phyloP scores from a whole-genome alignment of 2,329 filamentous ascomycete species.

The Diaporthe ilicicola region DNA sequence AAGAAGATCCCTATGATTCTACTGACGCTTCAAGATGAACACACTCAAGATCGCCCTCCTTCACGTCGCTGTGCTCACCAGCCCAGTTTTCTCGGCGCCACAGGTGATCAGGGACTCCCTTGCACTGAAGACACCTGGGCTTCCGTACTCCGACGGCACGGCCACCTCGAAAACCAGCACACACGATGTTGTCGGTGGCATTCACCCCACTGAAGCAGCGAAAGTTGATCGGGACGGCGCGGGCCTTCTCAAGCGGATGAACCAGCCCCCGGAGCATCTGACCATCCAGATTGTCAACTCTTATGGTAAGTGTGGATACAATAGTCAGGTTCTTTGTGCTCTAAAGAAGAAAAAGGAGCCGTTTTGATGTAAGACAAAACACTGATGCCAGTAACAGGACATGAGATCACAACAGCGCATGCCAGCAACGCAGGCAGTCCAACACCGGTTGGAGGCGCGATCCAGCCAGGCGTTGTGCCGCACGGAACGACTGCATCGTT shows the following conservation, averaged over 20 bases:
- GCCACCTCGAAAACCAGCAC: no score
- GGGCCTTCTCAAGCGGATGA: not conserved
- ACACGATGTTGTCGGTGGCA: not conserved
- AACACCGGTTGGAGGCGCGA: conserved; percentile 24
- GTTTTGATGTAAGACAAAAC: not conserved
- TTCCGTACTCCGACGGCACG: no score
- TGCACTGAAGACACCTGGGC: no score
- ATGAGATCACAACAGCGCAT: conserved; percentile 33
- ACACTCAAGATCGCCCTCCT: not conserved
- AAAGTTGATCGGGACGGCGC: not conserved
- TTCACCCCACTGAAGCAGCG: not conserved
- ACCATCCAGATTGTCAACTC: conserved; percentile 20
- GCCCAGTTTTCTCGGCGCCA: not conserved
- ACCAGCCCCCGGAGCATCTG: not conserved
- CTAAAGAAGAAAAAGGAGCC: not conserved
- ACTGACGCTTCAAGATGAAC: not conserved
- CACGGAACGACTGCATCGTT: conserved; percentile 24
- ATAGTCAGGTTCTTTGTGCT: not conserved
- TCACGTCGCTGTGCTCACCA: not conserved
- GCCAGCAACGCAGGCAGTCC: conserved; percentile 28
- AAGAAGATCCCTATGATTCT: not conserved
- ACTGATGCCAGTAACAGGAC: not conserved
- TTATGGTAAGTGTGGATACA: not conserved
- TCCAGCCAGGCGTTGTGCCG: conserved; percentile 32
- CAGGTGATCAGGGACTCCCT: not conserved